Conservation (phyloP, 495 filamentous ascomycete genomes). For the Lepraria neglecta region DNA sequence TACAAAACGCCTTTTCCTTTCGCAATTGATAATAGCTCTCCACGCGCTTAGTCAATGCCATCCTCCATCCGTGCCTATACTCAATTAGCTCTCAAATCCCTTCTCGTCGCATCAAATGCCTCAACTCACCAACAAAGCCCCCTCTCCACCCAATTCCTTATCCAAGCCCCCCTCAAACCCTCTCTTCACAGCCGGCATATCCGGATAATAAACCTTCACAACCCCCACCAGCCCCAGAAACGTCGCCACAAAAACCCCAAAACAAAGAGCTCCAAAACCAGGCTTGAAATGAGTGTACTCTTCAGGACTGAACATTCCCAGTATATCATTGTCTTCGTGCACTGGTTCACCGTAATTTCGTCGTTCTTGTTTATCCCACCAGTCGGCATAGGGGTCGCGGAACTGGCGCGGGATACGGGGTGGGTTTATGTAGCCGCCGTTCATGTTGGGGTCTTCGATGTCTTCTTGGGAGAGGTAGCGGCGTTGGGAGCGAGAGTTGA, state of each 20-base stretch:
- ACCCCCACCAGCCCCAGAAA: constrained; percentile 65
- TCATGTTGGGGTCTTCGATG: constrained; percentile 73
- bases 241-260: constrained; percentile 65
- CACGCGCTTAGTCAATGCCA: constrained; percentile 20
- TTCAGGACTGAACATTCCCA: constrained; percentile 83
- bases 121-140: constrained; percentile 39
- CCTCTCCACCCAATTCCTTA: constrained; percentile 72
- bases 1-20: background rate
- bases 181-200: constrained; percentile 68
- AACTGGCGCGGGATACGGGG: constrained; percentile 72
- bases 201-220: constrained; percentile 73
- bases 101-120: background rate
- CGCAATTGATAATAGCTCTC: too few species aligned
- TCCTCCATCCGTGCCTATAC: constrained; percentile 23
- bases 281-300: constrained; percentile 80
- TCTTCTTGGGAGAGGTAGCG: constrained; percentile 50
- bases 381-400: constrained; percentile 88
- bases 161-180: constrained; percentile 80
- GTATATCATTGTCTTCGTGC: constrained; percentile 94
- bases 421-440: constrained; percentile 89
- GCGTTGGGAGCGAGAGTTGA: constrained; percentile 39
- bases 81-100: background rate
- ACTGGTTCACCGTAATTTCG: constrained; percentile 92
- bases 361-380: constrained; percentile 97
- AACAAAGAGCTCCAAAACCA: constrained; percentile 62